These are phyloP conservation scores for Phytophthora sansomeana DNA, from an alignment of 352 stramenopile genomes.

Conservation along the genomic window DNA sequence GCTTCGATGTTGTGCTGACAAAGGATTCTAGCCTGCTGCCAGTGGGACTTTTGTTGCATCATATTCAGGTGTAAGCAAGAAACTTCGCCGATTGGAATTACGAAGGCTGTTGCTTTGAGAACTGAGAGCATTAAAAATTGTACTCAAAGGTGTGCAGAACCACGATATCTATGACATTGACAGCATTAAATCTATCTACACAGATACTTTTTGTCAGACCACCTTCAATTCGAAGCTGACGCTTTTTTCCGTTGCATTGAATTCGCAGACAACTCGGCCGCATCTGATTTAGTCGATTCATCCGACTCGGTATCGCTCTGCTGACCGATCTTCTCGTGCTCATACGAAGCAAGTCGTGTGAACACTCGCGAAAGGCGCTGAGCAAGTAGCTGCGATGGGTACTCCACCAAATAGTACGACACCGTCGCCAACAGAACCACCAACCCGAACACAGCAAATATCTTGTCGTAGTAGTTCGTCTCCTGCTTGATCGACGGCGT, in stretches of 20 bases:
- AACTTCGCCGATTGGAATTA: not conserved
- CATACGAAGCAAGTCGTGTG: constrained; percentile 14
- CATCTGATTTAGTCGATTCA: not conserved
- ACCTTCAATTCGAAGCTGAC: constrained; percentile 5
- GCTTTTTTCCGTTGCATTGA: too few relatives aligned
- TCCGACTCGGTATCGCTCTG: constrained; percentile 22
- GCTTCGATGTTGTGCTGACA: constrained; percentile 84
- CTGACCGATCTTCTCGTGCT: constrained; percentile 20
- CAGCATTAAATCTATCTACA: not conserved
- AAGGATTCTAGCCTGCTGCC: constrained; percentile 72
- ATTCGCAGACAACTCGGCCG: not conserved
- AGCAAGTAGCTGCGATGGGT: too few relatives aligned
- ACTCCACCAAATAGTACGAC: too few relatives aligned
- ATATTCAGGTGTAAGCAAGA: constrained; percentile 44
- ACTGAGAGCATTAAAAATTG: too few relatives aligned
- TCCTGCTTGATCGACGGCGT: too few relatives aligned
- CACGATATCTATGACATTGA: too few relatives aligned
- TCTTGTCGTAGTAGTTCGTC: too few relatives aligned
- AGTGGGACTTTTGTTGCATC: constrained; percentile 66
- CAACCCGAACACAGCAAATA: too few relatives aligned
- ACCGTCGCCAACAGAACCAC: too few relatives aligned
- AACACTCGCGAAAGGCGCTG: too few relatives aligned
- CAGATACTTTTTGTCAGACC: not conserved
- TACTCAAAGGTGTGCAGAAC: too few relatives aligned
- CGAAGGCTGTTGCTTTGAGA: too few relatives aligned